phyloP scores from a whole-genome alignment of 176 grass and related monocot genomes.

The Aegilops umbellulata region DNA sequence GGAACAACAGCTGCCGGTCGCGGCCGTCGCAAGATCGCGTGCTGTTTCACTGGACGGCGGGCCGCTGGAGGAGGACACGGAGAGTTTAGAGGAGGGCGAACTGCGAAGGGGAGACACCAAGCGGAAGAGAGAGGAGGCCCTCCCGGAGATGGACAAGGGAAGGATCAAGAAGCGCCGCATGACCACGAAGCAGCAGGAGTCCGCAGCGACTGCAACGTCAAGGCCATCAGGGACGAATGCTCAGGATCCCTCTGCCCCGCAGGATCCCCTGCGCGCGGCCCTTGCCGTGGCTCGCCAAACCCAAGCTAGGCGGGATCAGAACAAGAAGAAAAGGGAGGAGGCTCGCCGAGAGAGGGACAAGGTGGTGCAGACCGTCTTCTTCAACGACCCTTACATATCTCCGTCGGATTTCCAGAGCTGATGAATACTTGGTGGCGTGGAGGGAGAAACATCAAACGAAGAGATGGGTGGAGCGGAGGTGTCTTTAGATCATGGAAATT shows the following conservation, averaged over 20 bases:
- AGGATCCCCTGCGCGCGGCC: background rate
- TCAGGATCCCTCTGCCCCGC: background rate
- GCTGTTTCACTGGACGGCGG: too few relatives aligned
- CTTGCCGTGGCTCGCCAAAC: background rate
- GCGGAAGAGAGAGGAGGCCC: too few relatives aligned
- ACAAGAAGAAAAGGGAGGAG: background rate
- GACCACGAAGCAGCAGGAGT: background rate
- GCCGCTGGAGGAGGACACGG: too few relatives aligned
- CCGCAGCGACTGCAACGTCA: background rate
- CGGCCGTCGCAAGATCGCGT: too few relatives aligned
- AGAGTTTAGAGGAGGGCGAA: too few relatives aligned
- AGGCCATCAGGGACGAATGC: background rate
- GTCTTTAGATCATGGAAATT: too few relatives aligned
- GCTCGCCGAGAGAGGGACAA: slow-evolving; percentile 16
- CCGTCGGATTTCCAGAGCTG: background rate
- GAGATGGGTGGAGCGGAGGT: too few relatives aligned
- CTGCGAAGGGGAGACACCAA: too few relatives aligned
- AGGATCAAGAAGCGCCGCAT: background rate
- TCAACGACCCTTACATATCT: slow-evolving; percentile 31
- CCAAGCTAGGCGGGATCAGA: background rate
- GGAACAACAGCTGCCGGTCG: too few relatives aligned
- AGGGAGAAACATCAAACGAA: too few relatives aligned
- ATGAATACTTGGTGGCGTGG: background rate
- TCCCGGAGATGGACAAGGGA: background rate
- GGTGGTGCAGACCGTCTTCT: slow-evolving; percentile 31